A percentile compares a stretch with the other conserved stretches of the same genome.
Conservation (phyloP, 2,329 filamentous ascomycete species). For the Alternaria triticimaculans region DNA sequence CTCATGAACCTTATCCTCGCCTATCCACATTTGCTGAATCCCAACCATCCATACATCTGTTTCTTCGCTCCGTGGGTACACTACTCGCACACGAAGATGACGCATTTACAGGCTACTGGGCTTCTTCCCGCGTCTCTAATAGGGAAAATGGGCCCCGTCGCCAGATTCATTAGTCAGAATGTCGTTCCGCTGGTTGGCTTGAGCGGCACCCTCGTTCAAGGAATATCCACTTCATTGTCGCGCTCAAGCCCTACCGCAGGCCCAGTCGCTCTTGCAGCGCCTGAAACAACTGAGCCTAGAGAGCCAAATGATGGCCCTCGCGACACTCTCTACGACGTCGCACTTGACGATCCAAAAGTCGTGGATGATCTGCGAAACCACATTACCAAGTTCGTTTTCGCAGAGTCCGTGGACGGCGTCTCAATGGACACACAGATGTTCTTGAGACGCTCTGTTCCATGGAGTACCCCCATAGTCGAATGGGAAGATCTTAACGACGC, state of each 20-base stretch:
- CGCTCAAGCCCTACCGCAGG: slow-evolving; percentile 12
- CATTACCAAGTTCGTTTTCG: slow-evolving; percentile 34
- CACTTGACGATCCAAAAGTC: slow-evolving; percentile 23
- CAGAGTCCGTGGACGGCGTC: slow-evolving; percentile 35
- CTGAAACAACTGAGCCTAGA: slow-evolving; percentile 4
- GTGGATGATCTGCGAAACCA: slow-evolving; percentile 32
- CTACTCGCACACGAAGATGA: slow-evolving; percentile 32
- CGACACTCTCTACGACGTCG: neutral
- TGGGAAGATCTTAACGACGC: slow-evolving; percentile 38
- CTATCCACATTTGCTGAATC: slow-evolving; percentile 36
- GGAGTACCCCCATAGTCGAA: slow-evolving; percentile 24
- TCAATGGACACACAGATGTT: slow-evolving; percentile 38
- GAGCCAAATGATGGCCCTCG: neutral
- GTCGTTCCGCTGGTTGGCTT: slow-evolving; percentile 30
- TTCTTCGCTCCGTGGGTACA: slow-evolving; percentile 46
- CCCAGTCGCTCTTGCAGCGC: slow-evolving; percentile 17
- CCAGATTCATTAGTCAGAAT: slow-evolving; percentile 31
- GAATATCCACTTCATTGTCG: slow-evolving; percentile 16
- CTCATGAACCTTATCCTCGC: slow-evolving; percentile 36
- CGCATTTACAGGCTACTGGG: slow-evolving; percentile 27
- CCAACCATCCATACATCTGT: slow-evolving; percentile 32
- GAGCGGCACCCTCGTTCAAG: slow-evolving; percentile 25
- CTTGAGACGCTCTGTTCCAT: slow-evolving; percentile 27
- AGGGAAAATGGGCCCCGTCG: slow-evolving; percentile 30
- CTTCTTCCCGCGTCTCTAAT: slow-evolving; percentile 35